Base-by-base conservation (phyloP, 192 early-diverging fungal genomes). In the Entrophospora sp. region DNA sequence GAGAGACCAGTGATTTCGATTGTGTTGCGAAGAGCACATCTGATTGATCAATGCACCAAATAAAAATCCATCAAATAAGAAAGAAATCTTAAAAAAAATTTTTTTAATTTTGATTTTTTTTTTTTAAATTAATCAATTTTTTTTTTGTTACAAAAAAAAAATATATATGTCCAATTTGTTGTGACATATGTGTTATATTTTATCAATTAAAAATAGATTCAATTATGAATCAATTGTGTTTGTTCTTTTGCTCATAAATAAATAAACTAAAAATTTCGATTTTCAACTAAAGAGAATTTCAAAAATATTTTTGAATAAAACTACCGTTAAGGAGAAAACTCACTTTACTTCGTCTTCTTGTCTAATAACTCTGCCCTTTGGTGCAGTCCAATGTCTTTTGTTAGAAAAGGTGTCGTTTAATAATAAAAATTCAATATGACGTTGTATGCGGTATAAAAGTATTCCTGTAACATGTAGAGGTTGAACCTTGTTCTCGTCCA, bases 291-390 rank as follows among this genome's bases (percentile, higher is more conserved):
- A n/a, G n/a, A n/a, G n/a, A n/a, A n/a, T n/a, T n/a, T n/a, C n/a
- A n/a, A n/a, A n/a, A n/a, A n/a, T n/a, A n/a, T n/a, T n/a, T n/a
- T n/a, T n/a, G 3, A 34, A 27, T 57, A 24, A n/a, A n/a, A n/a
- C n/a, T n/a, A n/a, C n/a, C n/a, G n/a, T n/a, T n/a, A 27, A 20
- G 25, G 24, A 3, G 24, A 18, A 58, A 12, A 66, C 83, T 77
- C 88, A 92, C 91, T 88, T 86, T 69, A 84, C 69, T 70, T 89
- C 87, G 74, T 90, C 85, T 76, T 93, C 91, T 62, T 81, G 71
- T 14, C 87, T 89, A 64, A 90, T 81, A 30, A 84, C 75, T 61
- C 78, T 78, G 59, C 89, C 89, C 73, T 91, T 91, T 35, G 91
- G 91, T 60, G 85, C 84, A 45, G 79, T 82, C 91, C 91, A 93